Evolutionary conservation across 148 eudicot species (phyloP).

Genomic region (Diospyros lotus): DNA sequence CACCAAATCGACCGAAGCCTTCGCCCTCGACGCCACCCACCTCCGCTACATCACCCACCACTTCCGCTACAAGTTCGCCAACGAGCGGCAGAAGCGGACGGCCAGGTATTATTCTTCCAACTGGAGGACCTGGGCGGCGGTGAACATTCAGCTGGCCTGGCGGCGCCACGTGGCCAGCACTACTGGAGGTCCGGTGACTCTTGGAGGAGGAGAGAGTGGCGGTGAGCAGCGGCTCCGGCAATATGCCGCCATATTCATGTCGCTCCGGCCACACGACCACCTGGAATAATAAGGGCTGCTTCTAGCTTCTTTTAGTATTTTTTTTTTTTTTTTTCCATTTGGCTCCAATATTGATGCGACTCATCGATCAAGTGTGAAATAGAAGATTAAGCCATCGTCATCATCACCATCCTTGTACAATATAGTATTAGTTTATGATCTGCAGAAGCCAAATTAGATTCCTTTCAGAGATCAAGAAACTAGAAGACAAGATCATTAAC

Average conservation of each 20-base stretch:
- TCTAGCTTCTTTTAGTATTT: no score
- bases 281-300: conserved; percentile 7
- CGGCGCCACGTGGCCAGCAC: conserved; percentile 17
- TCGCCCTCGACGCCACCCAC: conserved; percentile 25
- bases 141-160: conserved; percentile 43
- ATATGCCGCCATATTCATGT: conserved; percentile 23
- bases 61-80: conserved; percentile 30
- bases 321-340: no score
- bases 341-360: no score
- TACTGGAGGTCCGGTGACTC: background rate
- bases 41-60: conserved; percentile 33
- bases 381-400: no score
- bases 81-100: conserved; percentile 25
- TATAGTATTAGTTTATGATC: background rate
- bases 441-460: background rate
- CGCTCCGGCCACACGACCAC: conserved; percentile 24
- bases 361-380: no score
- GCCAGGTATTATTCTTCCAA: conserved; percentile 37
- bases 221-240: conserved; percentile 12
- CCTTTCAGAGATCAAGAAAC: conserved; percentile 8
- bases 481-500: background rate
- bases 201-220: background rate
- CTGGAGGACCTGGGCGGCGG: conserved; percentile 49
- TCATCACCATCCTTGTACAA: background rate
- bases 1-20: conserved; percentile 24